phyloP scores from a whole-genome alignment of 768 basidiomycete genomes.

The Cantharellus anzutake region DNA sequence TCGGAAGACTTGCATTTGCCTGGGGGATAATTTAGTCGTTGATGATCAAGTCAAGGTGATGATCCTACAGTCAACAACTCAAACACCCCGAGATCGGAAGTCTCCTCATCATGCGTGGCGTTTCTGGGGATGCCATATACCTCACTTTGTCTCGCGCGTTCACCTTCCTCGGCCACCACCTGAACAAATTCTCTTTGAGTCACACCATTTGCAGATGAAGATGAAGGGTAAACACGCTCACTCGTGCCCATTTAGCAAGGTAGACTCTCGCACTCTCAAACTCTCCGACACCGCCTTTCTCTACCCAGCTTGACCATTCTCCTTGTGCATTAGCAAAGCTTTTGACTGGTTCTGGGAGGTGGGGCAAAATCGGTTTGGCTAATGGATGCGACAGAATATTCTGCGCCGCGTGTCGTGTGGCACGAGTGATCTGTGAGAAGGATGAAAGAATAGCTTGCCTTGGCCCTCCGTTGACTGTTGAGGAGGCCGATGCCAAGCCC shows the following conservation, averaged over 20 bases:
- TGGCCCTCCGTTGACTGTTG: constrained; percentile 30
- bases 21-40: constrained; percentile 16
- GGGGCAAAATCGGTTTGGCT: constrained; percentile 89
- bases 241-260: constrained; percentile 85
- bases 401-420: constrained; percentile 84
- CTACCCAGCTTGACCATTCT: constrained; percentile 81
- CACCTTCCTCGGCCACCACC: constrained; percentile 95
- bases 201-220: background rate
- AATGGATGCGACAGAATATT: constrained; percentile 90
- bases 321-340: constrained; percentile 80
- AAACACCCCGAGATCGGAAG: constrained; percentile 66
- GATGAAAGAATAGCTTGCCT: constrained; percentile 75
- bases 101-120: constrained; percentile 34
- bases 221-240: constrained; percentile 3
- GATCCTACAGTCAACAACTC: constrained; percentile 32
- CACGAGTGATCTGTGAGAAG: constrained; percentile 85
- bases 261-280: constrained; percentile 95
- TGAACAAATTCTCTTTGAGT: background rate
- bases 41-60: constrained; percentile 26
- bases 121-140: constrained; percentile 32
- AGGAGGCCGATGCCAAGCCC: constrained; percentile 30
- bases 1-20: constrained; percentile 44
- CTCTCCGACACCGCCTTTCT: constrained; percentile 83
- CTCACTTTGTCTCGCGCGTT: constrained; percentile 67
- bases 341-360: constrained; percentile 84